These are phyloP conservation scores for Escallonia rubra DNA, from an alignment of 129 eudicot species.

Conservation along the genomic window DNA sequence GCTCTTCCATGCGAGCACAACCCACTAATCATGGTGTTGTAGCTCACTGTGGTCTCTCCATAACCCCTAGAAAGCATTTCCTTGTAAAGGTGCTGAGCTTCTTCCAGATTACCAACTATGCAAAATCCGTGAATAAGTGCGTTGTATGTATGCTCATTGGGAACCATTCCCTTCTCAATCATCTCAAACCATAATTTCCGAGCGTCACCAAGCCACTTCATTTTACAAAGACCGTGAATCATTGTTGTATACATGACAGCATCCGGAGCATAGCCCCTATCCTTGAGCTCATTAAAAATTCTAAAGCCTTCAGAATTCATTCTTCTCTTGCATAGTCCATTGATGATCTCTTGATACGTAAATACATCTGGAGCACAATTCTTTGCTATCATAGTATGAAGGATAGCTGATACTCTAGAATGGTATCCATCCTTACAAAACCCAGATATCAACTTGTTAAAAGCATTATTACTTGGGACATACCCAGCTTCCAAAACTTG, in stretches of 20 bases:
- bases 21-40: slow-evolving; percentile 62
- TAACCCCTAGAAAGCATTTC: slow-evolving; percentile 59
- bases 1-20: slow-evolving; percentile 37
- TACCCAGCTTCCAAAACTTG: slow-evolving; percentile 57
- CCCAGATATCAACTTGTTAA: slow-evolving; percentile 44
- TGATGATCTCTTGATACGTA: slow-evolving; percentile 61
- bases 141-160: slow-evolving; percentile 51
- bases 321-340: slow-evolving; percentile 37
- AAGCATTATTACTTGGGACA: slow-evolving; percentile 40
- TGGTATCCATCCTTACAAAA: slow-evolving; percentile 32
- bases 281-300: slow-evolving; percentile 63
- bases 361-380: slow-evolving; percentile 38
- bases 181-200: slow-evolving; percentile 73
- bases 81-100: slow-evolving; percentile 40
- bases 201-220: slow-evolving; percentile 53
- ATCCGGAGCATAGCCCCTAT: slow-evolving; percentile 74
- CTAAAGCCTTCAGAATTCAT: slow-evolving; percentile 47
- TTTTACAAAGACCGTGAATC: slow-evolving; percentile 67
- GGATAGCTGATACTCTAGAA: slow-evolving; percentile 43
- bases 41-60: slow-evolving; percentile 29
- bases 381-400: slow-evolving; percentile 68
- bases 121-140: slow-evolving; percentile 51
- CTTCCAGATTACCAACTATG: slow-evolving; percentile 25
- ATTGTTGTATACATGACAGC: slow-evolving; percentile 65
- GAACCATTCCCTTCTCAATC: slow-evolving; percentile 60